A percentile compares a stretch with the other conserved stretches of the same genome.
These are phyloP conservation scores for Coniella vitis DNA, from an alignment of 2,329 filamentous ascomycete species.

Conservation along the genomic window DNA sequence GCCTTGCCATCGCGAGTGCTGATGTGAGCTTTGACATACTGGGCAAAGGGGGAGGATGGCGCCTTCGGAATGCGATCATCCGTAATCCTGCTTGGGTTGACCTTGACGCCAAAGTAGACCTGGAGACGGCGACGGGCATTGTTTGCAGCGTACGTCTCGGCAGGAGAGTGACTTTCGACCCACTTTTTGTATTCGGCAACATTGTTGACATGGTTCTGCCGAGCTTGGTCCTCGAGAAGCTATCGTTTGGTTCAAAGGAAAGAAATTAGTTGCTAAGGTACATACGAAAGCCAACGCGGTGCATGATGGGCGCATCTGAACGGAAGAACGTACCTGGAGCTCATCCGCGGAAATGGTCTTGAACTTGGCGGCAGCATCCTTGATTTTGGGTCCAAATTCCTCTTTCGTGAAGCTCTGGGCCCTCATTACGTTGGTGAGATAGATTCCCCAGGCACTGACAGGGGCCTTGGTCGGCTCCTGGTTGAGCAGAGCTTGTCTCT, in stretches of 20 bases:
- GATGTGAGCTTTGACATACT: constrained; percentile 34
- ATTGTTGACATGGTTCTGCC: constrained; percentile 36
- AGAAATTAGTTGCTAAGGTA: not conserved
- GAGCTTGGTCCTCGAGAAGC: constrained; percentile 28
- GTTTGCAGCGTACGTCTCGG: constrained; percentile 40
- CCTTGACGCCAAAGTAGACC: constrained; percentile 26
- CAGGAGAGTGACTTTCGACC: constrained; percentile 36
- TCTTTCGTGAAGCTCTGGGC: constrained; percentile 9
- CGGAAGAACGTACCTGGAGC: constrained; percentile 33
- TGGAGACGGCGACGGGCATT: constrained; percentile 36
- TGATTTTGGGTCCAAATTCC: constrained; percentile 19
- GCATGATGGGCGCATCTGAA: not conserved
- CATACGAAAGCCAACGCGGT: not conserved
- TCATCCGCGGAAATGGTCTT: constrained; percentile 34
- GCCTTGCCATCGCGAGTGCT: constrained; percentile 22
- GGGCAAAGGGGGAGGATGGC: constrained; percentile 23
- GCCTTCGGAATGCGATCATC: constrained; percentile 44
- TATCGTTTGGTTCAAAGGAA: constrained; percentile 17
- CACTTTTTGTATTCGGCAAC: constrained; percentile 36
- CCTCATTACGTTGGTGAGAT: constrained; percentile 25
- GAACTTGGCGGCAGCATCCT: constrained; percentile 27
- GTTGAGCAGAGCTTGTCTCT: constrained; percentile 33
- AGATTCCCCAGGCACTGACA: constrained; percentile 32
- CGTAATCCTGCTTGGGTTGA: constrained; percentile 24
- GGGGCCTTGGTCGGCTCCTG: constrained; percentile 30